Evolutionary conservation across 2,329 filamentous ascomycete genomes (phyloP).

Genomic region (Aspergillus sojae): DNA sequence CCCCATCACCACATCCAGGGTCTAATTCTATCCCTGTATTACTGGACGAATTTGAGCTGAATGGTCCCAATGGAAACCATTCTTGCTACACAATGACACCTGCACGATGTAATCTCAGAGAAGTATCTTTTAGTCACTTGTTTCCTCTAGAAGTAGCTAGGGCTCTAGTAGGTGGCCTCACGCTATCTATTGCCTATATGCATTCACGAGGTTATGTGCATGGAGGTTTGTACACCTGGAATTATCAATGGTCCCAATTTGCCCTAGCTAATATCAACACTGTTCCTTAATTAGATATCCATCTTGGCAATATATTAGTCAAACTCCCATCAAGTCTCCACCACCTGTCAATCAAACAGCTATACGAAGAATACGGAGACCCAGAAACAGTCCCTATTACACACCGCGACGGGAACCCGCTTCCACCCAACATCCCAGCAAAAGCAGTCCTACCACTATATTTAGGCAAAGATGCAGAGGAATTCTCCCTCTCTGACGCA

Average conservation of each 20-base stretch:
- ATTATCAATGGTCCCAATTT: too few relatives aligned
- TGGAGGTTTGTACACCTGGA: conserved; percentile 21
- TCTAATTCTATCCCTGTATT: conserved; percentile 12
- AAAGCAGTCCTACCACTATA: conserved; percentile 29
- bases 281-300: background rate
- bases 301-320: background rate
- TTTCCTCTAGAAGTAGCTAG: conserved; percentile 33
- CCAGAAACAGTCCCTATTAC: conserved; percentile 32
- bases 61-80: conserved; percentile 33
- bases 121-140: conserved; percentile 29
- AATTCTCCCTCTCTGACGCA: conserved; percentile 32
- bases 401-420: conserved; percentile 23
- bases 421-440: conserved; percentile 29
- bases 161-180: conserved; percentile 24
- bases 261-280: too few relatives aligned
- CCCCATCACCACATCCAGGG: conserved; percentile 4
- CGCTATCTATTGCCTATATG: conserved; percentile 26
- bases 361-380: conserved; percentile 35
- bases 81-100: conserved; percentile 28
- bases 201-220: conserved; percentile 32
- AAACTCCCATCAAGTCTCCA: conserved; percentile 29
- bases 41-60: conserved; percentile 31
- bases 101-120: conserved; percentile 31
- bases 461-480: conserved; percentile 30
- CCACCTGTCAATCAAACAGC: conserved; percentile 32